Conservation (phyloP, 2,329 filamentous ascomycete species). For the Colletotrichum trifolii region DNA sequence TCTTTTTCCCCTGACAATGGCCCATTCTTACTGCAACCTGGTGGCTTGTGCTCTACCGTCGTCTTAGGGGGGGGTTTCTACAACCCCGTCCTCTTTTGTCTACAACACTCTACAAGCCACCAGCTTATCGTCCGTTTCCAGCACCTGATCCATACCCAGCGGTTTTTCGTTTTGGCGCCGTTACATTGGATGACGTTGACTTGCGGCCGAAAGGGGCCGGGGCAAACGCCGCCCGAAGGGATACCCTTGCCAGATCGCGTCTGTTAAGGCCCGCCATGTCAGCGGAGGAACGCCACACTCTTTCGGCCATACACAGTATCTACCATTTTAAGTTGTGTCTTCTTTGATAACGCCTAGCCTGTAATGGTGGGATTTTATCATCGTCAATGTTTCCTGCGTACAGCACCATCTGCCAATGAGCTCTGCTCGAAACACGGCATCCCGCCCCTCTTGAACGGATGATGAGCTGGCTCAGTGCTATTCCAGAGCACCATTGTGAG, state of each 20-base stretch:
- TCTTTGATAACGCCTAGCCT: background rate
- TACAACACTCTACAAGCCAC: background rate
- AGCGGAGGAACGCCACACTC: conserved; percentile 17
- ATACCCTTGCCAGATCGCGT: conserved; percentile 22
- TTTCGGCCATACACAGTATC: conserved; percentile 6
- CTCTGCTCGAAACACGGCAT: conserved; percentile 8
- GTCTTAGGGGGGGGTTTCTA: background rate
- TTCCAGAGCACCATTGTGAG: conserved; percentile 1
- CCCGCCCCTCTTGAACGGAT: conserved; percentile 11
- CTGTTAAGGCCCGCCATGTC: conserved; percentile 10
- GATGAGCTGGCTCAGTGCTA: background rate
- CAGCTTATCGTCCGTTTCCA: conserved; percentile 2
- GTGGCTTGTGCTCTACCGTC: conserved; percentile 8
- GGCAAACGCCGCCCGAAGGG: conserved; percentile 3
- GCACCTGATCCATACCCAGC: conserved; percentile 12
- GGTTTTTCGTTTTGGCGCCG: conserved; percentile 13
- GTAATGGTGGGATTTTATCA: conserved; percentile 8
- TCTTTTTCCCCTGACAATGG: background rate
- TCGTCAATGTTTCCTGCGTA: conserved; percentile 17
- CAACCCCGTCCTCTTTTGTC: background rate
- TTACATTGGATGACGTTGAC: conserved; percentile 30
- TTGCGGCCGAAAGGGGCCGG: conserved; percentile 4
- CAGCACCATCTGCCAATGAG: conserved; percentile 3
- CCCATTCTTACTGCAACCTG: conserved; percentile 20
- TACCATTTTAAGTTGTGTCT: conserved; percentile 1